Conservation (phyloP, 371 early-diverging fungal species). For the Chytridium lagenaria region DNA sequence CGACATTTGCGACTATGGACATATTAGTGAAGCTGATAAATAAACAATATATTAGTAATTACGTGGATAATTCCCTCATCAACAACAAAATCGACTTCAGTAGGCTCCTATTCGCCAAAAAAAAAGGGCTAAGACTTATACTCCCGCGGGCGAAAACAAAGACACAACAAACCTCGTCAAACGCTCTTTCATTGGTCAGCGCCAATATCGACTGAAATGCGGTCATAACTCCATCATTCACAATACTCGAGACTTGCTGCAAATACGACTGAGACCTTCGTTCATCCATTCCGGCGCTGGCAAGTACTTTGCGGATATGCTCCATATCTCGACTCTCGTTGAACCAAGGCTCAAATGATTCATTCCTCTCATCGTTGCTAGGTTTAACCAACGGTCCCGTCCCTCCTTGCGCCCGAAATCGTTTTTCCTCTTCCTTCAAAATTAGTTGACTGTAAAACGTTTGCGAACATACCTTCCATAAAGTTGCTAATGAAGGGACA, state of each 20-base stretch:
- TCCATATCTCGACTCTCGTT: conserved; percentile 28
- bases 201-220: conserved; percentile 58
- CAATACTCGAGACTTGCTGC: not conserved
- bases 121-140: too few relatives aligned
- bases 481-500: conserved; percentile 62
- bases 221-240: conserved; percentile 48
- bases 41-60: not conserved
- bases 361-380: conserved; percentile 21
- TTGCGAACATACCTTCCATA: conserved; percentile 58
- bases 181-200: not conserved
- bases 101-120: too few relatives aligned
- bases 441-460: not conserved
- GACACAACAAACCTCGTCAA: conserved; percentile 12
- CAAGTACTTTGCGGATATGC: not conserved
- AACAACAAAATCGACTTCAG: not conserved
- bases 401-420: conserved; percentile 6
- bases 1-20: not conserved
- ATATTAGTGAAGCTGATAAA: too few relatives aligned
- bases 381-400: not conserved
- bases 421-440: conserved; percentile 39
- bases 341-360: conserved; percentile 32
- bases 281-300: not conserved
- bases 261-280: not conserved
- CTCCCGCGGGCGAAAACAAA: conserved; percentile 8
- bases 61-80: conserved; percentile 9